A percentile compares a stretch with the other conserved stretches of the same genome.
Evolutionary conservation across 805 yeast species (phyloP).

Genomic region (Clavispora vitiphila): DNA sequence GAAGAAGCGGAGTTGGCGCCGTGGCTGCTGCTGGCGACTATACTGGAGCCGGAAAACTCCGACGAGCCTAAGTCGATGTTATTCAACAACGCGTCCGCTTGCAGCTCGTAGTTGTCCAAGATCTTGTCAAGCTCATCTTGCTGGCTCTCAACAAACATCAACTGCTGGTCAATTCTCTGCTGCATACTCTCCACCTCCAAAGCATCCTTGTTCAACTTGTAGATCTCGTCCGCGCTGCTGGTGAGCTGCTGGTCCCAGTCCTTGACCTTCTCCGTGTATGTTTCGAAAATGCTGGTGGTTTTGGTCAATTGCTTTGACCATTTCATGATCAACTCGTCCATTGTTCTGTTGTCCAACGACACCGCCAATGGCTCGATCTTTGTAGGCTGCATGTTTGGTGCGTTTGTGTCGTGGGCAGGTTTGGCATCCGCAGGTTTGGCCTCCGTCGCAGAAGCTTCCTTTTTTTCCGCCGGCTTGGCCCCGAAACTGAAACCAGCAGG

Average conservation of each 20-base stretch:
- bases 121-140: conserved; percentile 86
- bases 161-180: conserved; percentile 77
- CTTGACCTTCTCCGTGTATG: conserved; percentile 68
- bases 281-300: conserved; percentile 68
- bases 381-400: conserved; percentile 42
- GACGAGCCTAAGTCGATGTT: conserved; percentile 29
- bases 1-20: conserved; percentile 1
- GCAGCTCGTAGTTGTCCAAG: conserved; percentile 76
- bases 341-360: conserved; percentile 81
- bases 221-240: conserved; percentile 78
- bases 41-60: conserved; percentile 5
- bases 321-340: conserved; percentile 86
- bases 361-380: conserved; percentile 62
- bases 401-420: conserved; percentile 4
- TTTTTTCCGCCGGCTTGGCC: conserved; percentile 11
- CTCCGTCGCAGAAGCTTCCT: background rate
- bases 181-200: conserved; percentile 82
- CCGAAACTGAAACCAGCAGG: conserved; percentile 22
- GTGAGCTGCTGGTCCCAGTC: conserved; percentile 85
- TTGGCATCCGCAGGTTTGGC: background rate
- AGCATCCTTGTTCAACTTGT: conserved; percentile 71
- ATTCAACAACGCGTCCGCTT: conserved; percentile 49
- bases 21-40: conserved; percentile 6
- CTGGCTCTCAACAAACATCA: conserved; percentile 81
- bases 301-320: conserved; percentile 86